Percentiles rank a stretch among this genome's conserved stretches.
Conservation (phyloP, 345 rosid genomes). For the Eucalyptus virginea region DNA sequence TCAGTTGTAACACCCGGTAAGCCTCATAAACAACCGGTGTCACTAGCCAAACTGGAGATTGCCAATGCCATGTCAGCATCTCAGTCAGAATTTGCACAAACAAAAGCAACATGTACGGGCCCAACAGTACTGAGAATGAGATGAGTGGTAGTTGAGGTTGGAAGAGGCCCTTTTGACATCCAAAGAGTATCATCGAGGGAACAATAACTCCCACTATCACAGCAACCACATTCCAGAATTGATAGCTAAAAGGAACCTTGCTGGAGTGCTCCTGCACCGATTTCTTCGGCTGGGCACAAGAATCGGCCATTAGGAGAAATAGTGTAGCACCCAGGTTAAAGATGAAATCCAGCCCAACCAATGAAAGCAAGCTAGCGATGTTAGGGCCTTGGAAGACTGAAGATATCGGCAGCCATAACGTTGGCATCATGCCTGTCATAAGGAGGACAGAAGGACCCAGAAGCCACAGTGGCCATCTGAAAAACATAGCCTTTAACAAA, state of each 20-base stretch:
- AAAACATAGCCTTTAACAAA: slow-evolving; percentile 26
- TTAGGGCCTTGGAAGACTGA: slow-evolving; percentile 83
- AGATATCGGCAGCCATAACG: slow-evolving; percentile 83
- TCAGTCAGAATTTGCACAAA: slow-evolving; percentile 77
- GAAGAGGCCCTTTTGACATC: slow-evolving; percentile 54
- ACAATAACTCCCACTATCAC: slow-evolving; percentile 43
- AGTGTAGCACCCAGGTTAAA: slow-evolving; percentile 81
- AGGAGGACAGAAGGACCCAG: slow-evolving; percentile 84
- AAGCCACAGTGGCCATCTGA: slow-evolving; percentile 88
- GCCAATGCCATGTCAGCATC: slow-evolving; percentile 88
- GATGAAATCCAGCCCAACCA: slow-evolving; percentile 82
- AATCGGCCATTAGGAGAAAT: slow-evolving; percentile 85
- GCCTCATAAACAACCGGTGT: slow-evolving; percentile 87
- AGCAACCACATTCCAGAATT: slow-evolving; percentile 69
- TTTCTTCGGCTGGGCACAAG: slow-evolving; percentile 51
- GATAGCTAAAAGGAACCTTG: slow-evolving; percentile 72
- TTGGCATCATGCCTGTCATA: slow-evolving; percentile 77
- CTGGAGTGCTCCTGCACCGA: slow-evolving; percentile 19
- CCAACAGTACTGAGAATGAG: slow-evolving; percentile 54
- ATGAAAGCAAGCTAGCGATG: slow-evolving; percentile 73
- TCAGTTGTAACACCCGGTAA: slow-evolving; percentile 68
- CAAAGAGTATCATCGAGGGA: slow-evolving; percentile 42
- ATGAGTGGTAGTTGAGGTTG: slow-evolving; percentile 60
- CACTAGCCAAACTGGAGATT: slow-evolving; percentile 87
- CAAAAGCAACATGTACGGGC: slow-evolving; percentile 76